These are phyloP conservation scores for Aspergillus brunneoviolaceus DNA, from an alignment of 2,329 filamentous ascomycete species.

Conservation along the genomic window DNA sequence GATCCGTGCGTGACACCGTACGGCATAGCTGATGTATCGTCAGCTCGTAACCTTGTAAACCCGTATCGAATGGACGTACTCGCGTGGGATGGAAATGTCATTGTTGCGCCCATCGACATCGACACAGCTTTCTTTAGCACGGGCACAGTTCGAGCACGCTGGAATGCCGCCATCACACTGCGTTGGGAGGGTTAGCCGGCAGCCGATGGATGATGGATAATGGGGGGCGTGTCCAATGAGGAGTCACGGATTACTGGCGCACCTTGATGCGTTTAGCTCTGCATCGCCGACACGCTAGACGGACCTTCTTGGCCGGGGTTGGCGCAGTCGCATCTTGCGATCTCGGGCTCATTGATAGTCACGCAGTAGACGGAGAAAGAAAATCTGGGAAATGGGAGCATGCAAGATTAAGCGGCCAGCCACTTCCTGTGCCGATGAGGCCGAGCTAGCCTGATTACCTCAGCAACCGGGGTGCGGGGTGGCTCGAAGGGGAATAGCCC, in stretches of 20 bases:
- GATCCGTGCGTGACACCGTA: conserved; percentile 31
- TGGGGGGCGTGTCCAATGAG: no score
- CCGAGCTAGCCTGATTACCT: background rate
- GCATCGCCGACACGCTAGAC: conserved; percentile 41
- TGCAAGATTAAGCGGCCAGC: background rate
- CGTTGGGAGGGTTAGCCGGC: background rate
- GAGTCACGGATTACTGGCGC: background rate
- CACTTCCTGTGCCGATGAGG: background rate
- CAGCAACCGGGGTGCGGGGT: background rate
- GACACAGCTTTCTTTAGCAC: conserved; percentile 35
- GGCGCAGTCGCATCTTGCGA: background rate
- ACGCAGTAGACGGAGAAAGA: no score
- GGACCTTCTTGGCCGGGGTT: conserved; percentile 35
- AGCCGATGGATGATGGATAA: background rate
- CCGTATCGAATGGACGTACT: conserved; percentile 22
- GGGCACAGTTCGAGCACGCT: conserved; percentile 40
- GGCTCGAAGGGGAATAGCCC: no score
- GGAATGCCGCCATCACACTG: conserved; percentile 42
- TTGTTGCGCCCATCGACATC: conserved; percentile 42
- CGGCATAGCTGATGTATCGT: conserved; percentile 16
- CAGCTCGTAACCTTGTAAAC: background rate
- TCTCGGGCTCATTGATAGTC: no score
- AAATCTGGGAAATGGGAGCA: background rate
- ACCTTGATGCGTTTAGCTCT: conserved; percentile 41
- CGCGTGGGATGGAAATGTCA: conserved; percentile 35